Percentiles rank a stretch among this genome's conserved stretches.
Evolutionary conservation across 2,329 filamentous ascomycete species (phyloP).

Genomic region (Fusarium subglutinans): DNA sequence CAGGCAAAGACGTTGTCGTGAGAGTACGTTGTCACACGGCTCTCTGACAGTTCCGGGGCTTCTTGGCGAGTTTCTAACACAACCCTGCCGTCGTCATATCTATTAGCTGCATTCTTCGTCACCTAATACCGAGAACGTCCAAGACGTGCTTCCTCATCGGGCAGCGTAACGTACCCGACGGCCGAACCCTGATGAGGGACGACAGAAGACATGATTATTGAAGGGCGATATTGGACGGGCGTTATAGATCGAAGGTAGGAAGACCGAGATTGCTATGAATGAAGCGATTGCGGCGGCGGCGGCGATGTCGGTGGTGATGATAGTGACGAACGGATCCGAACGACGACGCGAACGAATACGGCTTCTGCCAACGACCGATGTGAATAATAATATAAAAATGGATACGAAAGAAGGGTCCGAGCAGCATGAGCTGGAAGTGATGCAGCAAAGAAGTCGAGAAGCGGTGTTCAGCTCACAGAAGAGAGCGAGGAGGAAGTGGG

Average conservation of each 20-base stretch:
- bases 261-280: background rate
- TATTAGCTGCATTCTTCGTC: constrained; percentile 8
- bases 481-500: background rate
- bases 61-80: background rate
- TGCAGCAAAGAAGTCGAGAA: background rate
- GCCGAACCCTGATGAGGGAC: constrained; percentile 15
- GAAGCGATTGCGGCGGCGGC: background rate
- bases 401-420: background rate
- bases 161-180: constrained; percentile 11
- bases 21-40: background rate
- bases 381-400: background rate
- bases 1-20: constrained; percentile 5
- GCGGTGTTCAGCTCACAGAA: background rate
- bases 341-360: background rate
- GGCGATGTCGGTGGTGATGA: background rate
- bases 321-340: background rate
- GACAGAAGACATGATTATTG: constrained; percentile 18
- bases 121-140: background rate
- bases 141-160: background rate
- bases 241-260: background rate
- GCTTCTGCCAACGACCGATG: constrained; percentile 1
- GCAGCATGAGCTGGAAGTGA: background rate
- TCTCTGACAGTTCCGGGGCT: background rate
- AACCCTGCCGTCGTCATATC: background rate
- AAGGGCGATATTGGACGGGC: background rate